Base-by-base conservation (phyloP, 306 rosid species). In the Psophocarpus tetragonolobus region DNA sequence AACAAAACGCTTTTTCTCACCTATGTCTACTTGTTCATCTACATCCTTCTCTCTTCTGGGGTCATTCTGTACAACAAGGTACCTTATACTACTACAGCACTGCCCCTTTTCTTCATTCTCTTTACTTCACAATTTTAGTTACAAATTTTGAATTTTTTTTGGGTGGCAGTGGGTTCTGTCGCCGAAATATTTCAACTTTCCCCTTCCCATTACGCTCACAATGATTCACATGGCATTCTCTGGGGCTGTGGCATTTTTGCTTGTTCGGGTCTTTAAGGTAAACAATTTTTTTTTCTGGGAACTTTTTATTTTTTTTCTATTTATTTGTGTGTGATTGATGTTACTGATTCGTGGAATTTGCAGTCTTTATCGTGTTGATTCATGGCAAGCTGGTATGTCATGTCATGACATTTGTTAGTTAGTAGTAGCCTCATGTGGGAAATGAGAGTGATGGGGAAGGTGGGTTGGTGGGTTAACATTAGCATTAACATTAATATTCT, bases 161-260 rank as follows among this genome's bases (percentile, higher is more conserved):
- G 0, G 0, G 79, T n/a, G 68, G 87, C 90, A 96, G 99, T 96
- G 99, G 98, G 98, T 96, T 67, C 88, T 96, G 30, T 96, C 99
- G 84, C 91, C 98, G 8, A 96, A 86, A 64, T 90, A 93, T 87
- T 96, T 96, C 80, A 90, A 96, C 82, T 96, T 91, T 81, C 98
- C 99, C 20, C 81, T 90, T 48, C 99, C 99, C 57, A 93, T 96
- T 17, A 85, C 98, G 12, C 97, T 96, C 42, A 96, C 99, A 26
- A 92, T 94, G 98, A 94, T 94, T 80, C 98, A 94, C 80, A 94
- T 94, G 98, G 92, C 86, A 3, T 94, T 96, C 84, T 93, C 99
- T 82, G 99, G 96, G 57, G 76, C 81, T 3, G 98, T 96, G 8
- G 93, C 99, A 48, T 96, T 96, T 84, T 64, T 91, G 1, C 97